A percentile compares a stretch with the other conserved stretches of the same genome.
Evolutionary conservation across 805 yeast genomes (phyloP).

Genomic region (Kodamaea laetipori): DNA sequence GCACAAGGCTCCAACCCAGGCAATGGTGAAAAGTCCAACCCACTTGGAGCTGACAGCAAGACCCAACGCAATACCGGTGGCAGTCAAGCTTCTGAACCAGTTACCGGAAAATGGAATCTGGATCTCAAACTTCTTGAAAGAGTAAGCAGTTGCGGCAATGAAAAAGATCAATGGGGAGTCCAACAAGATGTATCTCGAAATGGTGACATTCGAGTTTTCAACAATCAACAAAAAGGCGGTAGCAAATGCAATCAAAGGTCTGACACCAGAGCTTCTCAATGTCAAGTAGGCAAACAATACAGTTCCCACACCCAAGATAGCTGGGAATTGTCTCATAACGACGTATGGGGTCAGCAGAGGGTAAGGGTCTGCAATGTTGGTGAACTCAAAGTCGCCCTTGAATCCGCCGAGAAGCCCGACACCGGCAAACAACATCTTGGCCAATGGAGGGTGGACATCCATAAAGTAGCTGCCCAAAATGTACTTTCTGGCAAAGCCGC

Average conservation of each 20-base stretch:
- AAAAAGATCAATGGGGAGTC: constrained; percentile 79
- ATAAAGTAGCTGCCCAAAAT: constrained; percentile 63
- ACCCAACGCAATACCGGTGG: constrained; percentile 73
- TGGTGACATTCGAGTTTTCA: constrained; percentile 71
- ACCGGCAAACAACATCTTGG: constrained; percentile 74
- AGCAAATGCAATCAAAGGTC: constrained; percentile 61
- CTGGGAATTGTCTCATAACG: constrained; percentile 70
- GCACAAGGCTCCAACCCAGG: constrained; percentile 72
- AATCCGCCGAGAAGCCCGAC: constrained; percentile 69
- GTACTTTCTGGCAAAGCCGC: constrained; percentile 92
- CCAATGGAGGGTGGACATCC: constrained; percentile 82
- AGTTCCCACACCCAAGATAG: constrained; percentile 67
- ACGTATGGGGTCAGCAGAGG: constrained; percentile 65
- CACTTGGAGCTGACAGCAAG: constrained; percentile 75
- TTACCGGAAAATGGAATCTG: constrained; percentile 58
- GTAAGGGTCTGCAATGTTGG: constrained; percentile 62
- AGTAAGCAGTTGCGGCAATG: constrained; percentile 69
- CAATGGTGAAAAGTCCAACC: constrained; percentile 82
- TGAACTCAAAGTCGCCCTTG: constrained; percentile 68
- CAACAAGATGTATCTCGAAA: constrained; percentile 71
- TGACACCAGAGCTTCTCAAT: constrained; percentile 69
- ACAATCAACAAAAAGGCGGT: constrained; percentile 57
- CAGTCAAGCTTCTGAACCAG: constrained; percentile 61
- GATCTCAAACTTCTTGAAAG: constrained; percentile 65
- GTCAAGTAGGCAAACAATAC: constrained; percentile 67